Percentiles rank a stretch among this genome's conserved stretches.
phyloP scores from a whole-genome alignment of 805 yeast species.

The Yarrowia sp. region DNA sequence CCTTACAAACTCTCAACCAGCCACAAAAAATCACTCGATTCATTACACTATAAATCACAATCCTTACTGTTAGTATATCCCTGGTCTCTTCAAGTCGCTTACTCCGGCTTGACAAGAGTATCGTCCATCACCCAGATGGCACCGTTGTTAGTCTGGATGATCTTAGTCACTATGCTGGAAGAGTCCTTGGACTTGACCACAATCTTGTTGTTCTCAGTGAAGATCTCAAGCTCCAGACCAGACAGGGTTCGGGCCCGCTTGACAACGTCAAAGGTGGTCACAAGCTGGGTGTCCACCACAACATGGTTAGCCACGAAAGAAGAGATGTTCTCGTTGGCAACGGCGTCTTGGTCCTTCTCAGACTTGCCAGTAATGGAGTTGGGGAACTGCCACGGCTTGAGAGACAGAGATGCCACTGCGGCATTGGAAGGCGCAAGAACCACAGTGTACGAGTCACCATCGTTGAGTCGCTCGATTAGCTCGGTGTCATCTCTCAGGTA shows the following conservation, averaged over 20 bases:
- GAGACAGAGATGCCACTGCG: constrained; percentile 49
- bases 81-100: neutral
- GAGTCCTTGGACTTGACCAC: constrained; percentile 27
- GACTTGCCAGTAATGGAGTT: constrained; percentile 41
- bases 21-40: neutral
- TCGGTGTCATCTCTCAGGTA: constrained; percentile 63
- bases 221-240: constrained; percentile 22
- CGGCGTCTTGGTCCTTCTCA: constrained; percentile 47
- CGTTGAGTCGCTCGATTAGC: constrained; percentile 48
- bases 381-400: constrained; percentile 86
- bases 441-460: constrained; percentile 43
- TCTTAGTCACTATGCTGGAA: constrained; percentile 12
- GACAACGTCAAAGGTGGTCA: neutral
- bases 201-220: constrained; percentile 5
- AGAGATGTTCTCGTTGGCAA: constrained; percentile 50
- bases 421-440: constrained; percentile 70
- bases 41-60: constrained; percentile 1
- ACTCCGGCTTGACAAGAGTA: constrained; percentile 27
- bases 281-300: constrained; percentile 29
- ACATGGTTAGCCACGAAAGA: constrained; percentile 64
- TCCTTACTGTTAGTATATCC: neutral
- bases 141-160: constrained; percentile 31
- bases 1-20: no score
- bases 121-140: constrained; percentile 35
- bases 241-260: constrained; percentile 34